Base-by-base conservation (phyloP, 306 rosid genomes). In the Bauhinia variegata region DNA sequence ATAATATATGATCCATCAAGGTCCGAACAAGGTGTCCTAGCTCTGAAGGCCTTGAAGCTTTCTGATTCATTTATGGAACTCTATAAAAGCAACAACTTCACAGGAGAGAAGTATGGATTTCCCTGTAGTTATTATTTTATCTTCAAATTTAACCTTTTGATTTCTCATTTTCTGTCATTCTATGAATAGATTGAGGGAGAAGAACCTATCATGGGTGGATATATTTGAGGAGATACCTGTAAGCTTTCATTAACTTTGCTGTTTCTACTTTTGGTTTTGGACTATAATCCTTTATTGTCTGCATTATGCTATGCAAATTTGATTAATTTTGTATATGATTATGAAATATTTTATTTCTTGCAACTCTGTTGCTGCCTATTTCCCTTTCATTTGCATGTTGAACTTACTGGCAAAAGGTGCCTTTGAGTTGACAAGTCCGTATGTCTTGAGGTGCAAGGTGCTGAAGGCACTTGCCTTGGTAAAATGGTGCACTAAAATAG, bases 151-250 rank as follows among this genome's bases (percentile, higher is more conserved):
- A 54, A 34, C 11, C 31, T 47, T 71, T 43, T 58, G 50, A 77
- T 70, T 62, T 59, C 64, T 75, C 48, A 80, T 72, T 73, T 16
- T 41, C 32, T 60, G 11, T 77, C 68, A 73, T 65, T 61, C 47
- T 69, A 30, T 73, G 67, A 17, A 77, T 75, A 93, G 99, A 76
- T 80, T 89, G 87, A 93, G 99, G 86, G 99, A 90, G 88, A 93
- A 88, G 65, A 93, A 90, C 70, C 76, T 93, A 42, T 74, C 97
- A 32, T 90, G 99, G 99, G 97, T 90, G 78, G 96, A 90, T 75
- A 90, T 93, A 73, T 93, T 93, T 12, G 97, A 90, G 81, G 99
- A 93, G 82, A 93, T 93, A 74, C 96, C 99, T 48, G 97, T 93
- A 80, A 84, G 97, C 46, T 56, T 53, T 69, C 64, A 46, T 47